Conservation (phyloP, 441 rosid species). For the Pelargonium citronellum region DNA sequence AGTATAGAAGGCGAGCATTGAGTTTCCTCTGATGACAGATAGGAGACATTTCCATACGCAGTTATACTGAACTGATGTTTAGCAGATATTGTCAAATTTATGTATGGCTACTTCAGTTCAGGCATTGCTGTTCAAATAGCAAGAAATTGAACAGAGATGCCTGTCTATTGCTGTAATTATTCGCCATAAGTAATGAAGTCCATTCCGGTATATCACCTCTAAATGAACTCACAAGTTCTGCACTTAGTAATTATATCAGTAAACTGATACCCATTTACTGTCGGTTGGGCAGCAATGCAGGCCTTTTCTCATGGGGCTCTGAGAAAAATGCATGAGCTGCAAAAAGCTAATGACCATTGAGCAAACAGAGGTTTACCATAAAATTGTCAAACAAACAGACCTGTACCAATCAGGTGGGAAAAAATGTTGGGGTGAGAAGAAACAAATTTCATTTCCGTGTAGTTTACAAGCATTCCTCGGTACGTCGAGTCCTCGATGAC, state of each 20-base stretch:
- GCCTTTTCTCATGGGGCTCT: no score
- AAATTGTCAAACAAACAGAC: no score
- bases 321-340: no score
- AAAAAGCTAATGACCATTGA: background rate
- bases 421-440: background rate
- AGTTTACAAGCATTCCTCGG: no score
- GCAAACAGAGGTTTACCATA: background rate
- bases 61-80: background rate
- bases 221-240: background rate
- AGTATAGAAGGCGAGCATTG: background rate
- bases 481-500: no score
- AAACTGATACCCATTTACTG: no score
- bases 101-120: background rate
- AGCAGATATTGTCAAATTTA: background rate
- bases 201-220: background rate
- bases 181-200: background rate
- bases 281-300: no score
- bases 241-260: background rate
- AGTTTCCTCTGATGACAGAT: background rate
- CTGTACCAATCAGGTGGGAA: no score
- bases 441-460: background rate
- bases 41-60: background rate
- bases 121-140: conserved; percentile 5
- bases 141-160: conserved; percentile 8
- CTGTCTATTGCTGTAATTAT: conserved; percentile 3